Conservation (phyloP, 169 alveolate species). For the Neospora caninum region DNA sequence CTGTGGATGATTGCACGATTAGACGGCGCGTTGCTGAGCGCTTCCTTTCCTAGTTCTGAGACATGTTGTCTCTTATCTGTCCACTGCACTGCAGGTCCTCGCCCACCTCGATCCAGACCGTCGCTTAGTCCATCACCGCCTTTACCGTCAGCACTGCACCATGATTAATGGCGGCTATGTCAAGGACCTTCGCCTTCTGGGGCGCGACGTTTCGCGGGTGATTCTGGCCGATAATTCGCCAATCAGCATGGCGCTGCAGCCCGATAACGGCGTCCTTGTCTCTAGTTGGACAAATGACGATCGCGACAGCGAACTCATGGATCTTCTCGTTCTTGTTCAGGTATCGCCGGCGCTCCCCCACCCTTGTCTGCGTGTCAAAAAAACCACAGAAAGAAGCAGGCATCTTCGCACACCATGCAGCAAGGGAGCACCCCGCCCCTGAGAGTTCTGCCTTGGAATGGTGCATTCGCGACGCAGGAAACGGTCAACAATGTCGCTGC, state of each 20-base stretch:
- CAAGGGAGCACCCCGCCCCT: too few relatives aligned
- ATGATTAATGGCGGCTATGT: constrained; percentile 9
- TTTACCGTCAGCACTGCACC: constrained; percentile 60
- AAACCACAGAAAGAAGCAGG: too few relatives aligned
- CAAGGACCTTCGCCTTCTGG: constrained; percentile 69
- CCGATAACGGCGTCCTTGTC: constrained; percentile 90
- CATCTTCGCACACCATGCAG: too few relatives aligned
- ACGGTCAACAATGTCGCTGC: too few relatives aligned
- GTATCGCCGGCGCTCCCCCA: neutral
- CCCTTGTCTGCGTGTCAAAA: too few relatives aligned
- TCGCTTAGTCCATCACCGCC: constrained; percentile 22
- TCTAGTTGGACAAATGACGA: constrained; percentile 76
- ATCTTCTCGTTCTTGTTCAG: constrained; percentile 6
- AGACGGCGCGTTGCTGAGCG: too few relatives aligned
- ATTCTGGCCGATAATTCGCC: constrained; percentile 89
- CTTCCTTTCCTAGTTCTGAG: neutral
- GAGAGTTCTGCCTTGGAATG: too few relatives aligned
- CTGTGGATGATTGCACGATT: too few relatives aligned
- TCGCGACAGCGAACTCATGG: constrained; percentile 38
- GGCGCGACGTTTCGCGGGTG: constrained; percentile 80
- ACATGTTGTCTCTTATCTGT: neutral
- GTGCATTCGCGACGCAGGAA: too few relatives aligned
- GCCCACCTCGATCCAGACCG: constrained; percentile 11
- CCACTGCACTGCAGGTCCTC: constrained; percentile 12
- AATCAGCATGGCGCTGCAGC: constrained; percentile 84